Evolutionary conservation across 495 filamentous ascomycete species (phyloP), one percentile per base, ranked within the genome.

Genomic region (Collariella sp.): DNA sequence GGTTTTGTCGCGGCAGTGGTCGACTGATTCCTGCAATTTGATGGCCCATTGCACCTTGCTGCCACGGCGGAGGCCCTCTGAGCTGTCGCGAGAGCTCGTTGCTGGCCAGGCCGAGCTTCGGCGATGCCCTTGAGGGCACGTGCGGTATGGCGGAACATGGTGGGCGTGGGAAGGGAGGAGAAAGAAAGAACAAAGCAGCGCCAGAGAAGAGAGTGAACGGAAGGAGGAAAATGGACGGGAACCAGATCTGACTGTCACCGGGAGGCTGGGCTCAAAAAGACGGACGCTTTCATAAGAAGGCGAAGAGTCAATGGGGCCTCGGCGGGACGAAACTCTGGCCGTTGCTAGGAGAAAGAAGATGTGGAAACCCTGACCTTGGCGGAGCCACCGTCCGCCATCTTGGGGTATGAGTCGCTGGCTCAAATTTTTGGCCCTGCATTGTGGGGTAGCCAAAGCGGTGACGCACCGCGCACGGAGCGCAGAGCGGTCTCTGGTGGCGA

Each of bases 131-230:
- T 71, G 54, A 73, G 58, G 68, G 73, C 72, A 58, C 67, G 65
- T 61, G 63, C 57, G 38, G 72, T 67, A 56, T 67, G 69, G 44
- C 70, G 73, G 59, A 76, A 69, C 73, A 76, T 76, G 42, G 55
- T 54, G 55, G 33, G 7, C 24, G 19, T 7, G 46, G 53, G n/a
- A n/a, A n/a, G 52, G 55, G 36, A 46, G 60, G 18, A 50, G 56
- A 55, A 54, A 63, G 52, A 33, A 16, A 31, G 13, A 41, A 38
- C 38, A 29, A 55, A 54, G 3, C 23, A 51, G 42, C 7, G 20
- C 42, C 39, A 59, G 49, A 54, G 52, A 47, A 10, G 11, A 55
- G 24, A 60, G 18, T 6, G 10, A 48, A 53, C 44, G 11, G 7
- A 57, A 42, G 50, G 41, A 60, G 52, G 63, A 58, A 59, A 53